Percentiles rank a stretch among this genome's conserved stretches.
Conservation (phyloP, 2,329 filamentous ascomycete genomes). For the Ophioceras dolichostomum region DNA sequence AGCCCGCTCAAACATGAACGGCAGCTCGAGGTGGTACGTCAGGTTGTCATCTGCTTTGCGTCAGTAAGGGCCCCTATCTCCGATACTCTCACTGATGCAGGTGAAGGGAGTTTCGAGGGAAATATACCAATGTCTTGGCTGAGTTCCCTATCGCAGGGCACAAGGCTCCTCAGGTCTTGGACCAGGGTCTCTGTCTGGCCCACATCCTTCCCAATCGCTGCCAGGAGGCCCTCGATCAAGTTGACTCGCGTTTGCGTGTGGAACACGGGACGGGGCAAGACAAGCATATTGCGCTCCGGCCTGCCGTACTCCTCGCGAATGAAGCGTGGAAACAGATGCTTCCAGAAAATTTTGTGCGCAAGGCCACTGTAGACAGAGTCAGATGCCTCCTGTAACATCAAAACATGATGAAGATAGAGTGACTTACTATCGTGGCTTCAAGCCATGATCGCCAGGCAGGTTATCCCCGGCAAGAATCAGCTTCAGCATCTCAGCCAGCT, state of each 20-base stretch:
- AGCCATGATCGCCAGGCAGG: background rate
- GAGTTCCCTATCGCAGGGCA: slow-evolving; percentile 33
- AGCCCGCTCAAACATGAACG: slow-evolving; percentile 48
- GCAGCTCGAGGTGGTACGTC: slow-evolving; percentile 51
- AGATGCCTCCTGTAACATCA: too few species aligned
- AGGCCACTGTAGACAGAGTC: too few species aligned
- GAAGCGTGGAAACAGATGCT: slow-evolving; percentile 53
- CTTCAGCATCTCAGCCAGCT: slow-evolving; percentile 1
- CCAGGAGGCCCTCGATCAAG: slow-evolving; percentile 47
- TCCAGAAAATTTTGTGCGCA: slow-evolving; percentile 43
- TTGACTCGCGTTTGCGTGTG: slow-evolving; percentile 41
- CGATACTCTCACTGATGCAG: too few species aligned
- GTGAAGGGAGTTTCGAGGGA: too few species aligned
- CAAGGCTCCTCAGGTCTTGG: slow-evolving; percentile 33
- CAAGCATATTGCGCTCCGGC: slow-evolving; percentile 4
- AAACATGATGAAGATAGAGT: background rate
- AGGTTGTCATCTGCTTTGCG: too few species aligned
- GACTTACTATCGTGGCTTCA: slow-evolving; percentile 7
- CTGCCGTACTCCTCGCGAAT: too few species aligned
- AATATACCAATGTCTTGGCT: too few species aligned
- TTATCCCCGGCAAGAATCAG: background rate
- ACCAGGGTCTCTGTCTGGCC: slow-evolving; percentile 38
- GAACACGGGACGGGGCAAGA: slow-evolving; percentile 30
- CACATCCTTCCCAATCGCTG: slow-evolving; percentile 38
- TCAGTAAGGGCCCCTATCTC: slow-evolving; percentile 13